These are phyloP conservation scores for Acacia pycnantha DNA, from an alignment of 331 rosid species.

Conservation along the genomic window DNA sequence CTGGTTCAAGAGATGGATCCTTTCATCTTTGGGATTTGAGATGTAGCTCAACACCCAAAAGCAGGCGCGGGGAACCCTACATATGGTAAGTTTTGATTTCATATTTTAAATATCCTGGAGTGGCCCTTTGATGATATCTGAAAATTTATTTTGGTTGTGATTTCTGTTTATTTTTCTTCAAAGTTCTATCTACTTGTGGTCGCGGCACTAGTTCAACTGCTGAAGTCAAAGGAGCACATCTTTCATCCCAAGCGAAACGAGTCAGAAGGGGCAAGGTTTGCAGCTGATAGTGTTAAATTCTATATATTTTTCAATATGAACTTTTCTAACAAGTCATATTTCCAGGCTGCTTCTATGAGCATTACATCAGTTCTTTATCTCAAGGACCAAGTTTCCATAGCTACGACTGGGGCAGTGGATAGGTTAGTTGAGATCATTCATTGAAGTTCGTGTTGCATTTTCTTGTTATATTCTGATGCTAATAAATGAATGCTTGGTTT, in stretches of 20 bases:
- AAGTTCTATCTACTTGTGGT: neutral
- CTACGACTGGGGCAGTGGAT: constrained; percentile 90
- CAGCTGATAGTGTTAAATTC: constrained; percentile 24
- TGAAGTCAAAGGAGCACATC: constrained; percentile 71
- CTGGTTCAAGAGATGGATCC: constrained; percentile 98
- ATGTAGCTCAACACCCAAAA: constrained; percentile 45
- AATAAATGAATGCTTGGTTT: neutral
- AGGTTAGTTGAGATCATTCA: constrained; percentile 47
- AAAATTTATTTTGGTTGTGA: neutral
- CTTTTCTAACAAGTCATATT: constrained; percentile 27
- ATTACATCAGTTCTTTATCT: constrained; percentile 89
- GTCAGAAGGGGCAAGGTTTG: constrained; percentile 71
- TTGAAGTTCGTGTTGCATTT: neutral
- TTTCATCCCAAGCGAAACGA: constrained; percentile 54
- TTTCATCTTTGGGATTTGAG: constrained; percentile 95
- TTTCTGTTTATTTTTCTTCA: neutral
- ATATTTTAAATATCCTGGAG: neutral
- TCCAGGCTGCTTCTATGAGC: constrained; percentile 87
- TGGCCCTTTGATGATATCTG: neutral
- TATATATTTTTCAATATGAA: neutral
- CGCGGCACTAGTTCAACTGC: constrained; percentile 59
- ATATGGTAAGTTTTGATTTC: constrained; percentile 43
- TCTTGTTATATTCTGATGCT: neutral
- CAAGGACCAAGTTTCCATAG: constrained; percentile 78
- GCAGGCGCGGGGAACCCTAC: constrained; percentile 40